Percentiles rank a stretch among this genome's conserved stretches.
These are phyloP conservation scores for Trypanosoma scelopori DNA, from an alignment of 208 protist genomes.

Conservation along the genomic window DNA sequence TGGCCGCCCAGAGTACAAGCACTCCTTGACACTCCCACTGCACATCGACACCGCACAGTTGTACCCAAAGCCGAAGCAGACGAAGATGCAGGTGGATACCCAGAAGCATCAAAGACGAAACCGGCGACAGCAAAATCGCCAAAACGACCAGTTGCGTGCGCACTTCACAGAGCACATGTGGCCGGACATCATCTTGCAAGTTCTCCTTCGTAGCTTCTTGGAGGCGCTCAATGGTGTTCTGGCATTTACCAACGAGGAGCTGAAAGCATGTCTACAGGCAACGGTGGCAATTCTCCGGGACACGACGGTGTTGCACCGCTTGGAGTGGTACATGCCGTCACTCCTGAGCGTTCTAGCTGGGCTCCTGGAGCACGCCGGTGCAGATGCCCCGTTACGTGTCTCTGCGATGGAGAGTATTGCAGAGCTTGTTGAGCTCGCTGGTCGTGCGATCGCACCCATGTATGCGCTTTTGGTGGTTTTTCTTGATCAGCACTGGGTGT, in stretches of 20 bases:
- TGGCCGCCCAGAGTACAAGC: slow-evolving; percentile 6
- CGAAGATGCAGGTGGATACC: too few relatives aligned
- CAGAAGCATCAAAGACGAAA: too few relatives aligned
- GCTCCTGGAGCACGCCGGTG: slow-evolving; percentile 18
- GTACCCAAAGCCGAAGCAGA: too few relatives aligned
- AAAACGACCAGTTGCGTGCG: background rate
- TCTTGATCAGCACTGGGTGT: slow-evolving; percentile 50
- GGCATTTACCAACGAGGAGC: slow-evolving; percentile 61
- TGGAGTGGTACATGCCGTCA: slow-evolving; percentile 62
- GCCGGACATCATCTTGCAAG: slow-evolving; percentile 68
- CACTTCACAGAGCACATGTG: slow-evolving; percentile 44
- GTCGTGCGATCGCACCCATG: slow-evolving; percentile 56
- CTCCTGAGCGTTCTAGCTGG: slow-evolving; percentile 51
- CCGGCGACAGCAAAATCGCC: background rate
- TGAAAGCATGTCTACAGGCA: slow-evolving; percentile 59
- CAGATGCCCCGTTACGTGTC: slow-evolving; percentile 26
- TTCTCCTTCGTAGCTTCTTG: slow-evolving; percentile 54
- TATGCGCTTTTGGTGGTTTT: slow-evolving; percentile 67
- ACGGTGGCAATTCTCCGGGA: slow-evolving; percentile 68
- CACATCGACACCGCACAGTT: background rate
- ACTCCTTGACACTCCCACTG: slow-evolving; percentile 7
- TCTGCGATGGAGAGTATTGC: slow-evolving; percentile 37
- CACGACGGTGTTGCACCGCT: slow-evolving; percentile 34
- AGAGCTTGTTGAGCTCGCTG: slow-evolving; percentile 50
- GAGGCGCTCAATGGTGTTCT: slow-evolving; percentile 58